Evolutionary conservation across 1,284 basidiomycete genomes (phyloP), one percentile per base, ranked within the genome.

Genomic region (Takashimella tepidaria): DNA sequence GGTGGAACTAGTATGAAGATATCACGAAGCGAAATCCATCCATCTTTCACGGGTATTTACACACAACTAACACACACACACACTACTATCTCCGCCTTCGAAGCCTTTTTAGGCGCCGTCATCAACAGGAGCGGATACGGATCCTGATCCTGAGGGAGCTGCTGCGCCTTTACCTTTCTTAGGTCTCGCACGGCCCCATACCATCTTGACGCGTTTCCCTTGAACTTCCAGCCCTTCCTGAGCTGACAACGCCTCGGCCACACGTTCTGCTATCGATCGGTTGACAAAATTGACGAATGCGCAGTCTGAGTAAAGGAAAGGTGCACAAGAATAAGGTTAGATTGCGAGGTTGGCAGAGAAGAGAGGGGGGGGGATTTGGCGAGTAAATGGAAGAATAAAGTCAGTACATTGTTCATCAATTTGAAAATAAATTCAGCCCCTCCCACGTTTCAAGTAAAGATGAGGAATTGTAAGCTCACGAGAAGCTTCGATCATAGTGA

Each of bases 241-340:
- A 3, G 68, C 66, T 3, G 89, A 83, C 82, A 93, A 89, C 8
- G 87, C 85, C 60, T 87, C 82, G 0, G 93, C 93, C 0, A 89
- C 92, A 6, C 79, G 76, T 73, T 99, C 96, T 12, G 96, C 93
- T 16, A 83, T 79, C 2, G 79, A 69, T 24, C 96, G 82, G 53
- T 87, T 84, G 56, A 80, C 84, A 77, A 98, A 98, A 73, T 97
- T 97, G 55, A 98, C 82, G 73, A 99, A 99, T 0, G 95, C 95
- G 75, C 92, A 97, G 75, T 91, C 89, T 73, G 26, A 21, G 3
- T 24, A 11, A 4, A n/a, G 13, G 3, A 45, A 41, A 19, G 24
- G 5, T n/a, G n/a, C n/a, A n/a, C n/a, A n/a, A n/a, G n/a, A n/a
- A 19, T 11, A 22, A 21, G 25, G 31, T 45, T 21, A 63, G 31